Conservation (phyloP, 176 grass and related monocot genomes). For the Oryza punctata region DNA sequence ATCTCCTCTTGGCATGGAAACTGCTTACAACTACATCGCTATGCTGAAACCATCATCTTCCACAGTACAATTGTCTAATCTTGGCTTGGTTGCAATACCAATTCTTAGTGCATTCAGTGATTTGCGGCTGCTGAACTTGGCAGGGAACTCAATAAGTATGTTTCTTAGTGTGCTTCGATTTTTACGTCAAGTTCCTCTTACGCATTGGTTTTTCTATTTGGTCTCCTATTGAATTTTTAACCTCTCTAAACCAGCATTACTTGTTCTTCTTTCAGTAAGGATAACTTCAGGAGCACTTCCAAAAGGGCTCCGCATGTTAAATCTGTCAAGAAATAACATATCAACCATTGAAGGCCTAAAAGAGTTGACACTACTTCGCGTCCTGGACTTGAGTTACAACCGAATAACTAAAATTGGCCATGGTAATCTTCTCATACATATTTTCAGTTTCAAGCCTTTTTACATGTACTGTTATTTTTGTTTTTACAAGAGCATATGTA, state of each 20-base stretch:
- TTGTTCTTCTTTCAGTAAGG: constrained; percentile 46
- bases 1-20: constrained; percentile 49
- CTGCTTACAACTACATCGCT: constrained; percentile 64
- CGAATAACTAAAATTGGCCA: constrained; percentile 56
- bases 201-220: neutral
- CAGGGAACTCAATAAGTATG: constrained; percentile 57
- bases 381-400: constrained; percentile 63
- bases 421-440: constrained; percentile 38
- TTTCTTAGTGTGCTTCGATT: neutral
- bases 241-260: neutral
- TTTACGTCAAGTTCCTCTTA: neutral
- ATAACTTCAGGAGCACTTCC: constrained; percentile 59
- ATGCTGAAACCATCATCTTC: constrained; percentile 47
- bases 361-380: constrained; percentile 56
- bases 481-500: neutral
- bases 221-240: neutral
- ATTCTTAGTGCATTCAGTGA: constrained; percentile 51
- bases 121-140: constrained; percentile 53
- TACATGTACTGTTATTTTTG: neutral
- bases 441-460: constrained; percentile 11
- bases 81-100: constrained; percentile 50
- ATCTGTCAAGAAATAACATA: constrained; percentile 63
- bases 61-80: constrained; percentile 48
- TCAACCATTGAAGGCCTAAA: constrained; percentile 60
- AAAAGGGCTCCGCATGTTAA: constrained; percentile 60